Percentiles rank a stretch among this genome's conserved stretches.
Conservation (phyloP, 2,329 filamentous ascomycete genomes). For the Pseudogymnoascus sp. region DNA sequence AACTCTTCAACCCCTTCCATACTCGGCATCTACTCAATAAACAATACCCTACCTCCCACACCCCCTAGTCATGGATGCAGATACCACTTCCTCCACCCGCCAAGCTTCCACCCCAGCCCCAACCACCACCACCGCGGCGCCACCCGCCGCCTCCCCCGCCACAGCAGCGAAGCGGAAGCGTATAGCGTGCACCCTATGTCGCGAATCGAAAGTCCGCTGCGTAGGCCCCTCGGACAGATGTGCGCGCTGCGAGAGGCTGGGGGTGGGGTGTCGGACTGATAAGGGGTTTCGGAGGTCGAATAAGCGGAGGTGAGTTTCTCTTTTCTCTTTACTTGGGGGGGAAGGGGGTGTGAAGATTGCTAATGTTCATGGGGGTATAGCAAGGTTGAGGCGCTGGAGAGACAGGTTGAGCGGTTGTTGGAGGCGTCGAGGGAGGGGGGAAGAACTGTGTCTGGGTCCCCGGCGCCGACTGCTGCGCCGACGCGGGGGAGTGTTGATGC, state of each 20-base stretch:
- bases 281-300: constrained; percentile 17
- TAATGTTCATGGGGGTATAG: constrained; percentile 3
- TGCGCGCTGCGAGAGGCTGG: constrained; percentile 15
- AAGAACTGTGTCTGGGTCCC: neutral
- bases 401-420: constrained; percentile 12
- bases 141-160: neutral
- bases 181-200: constrained; percentile 12
- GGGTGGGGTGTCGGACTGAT: constrained; percentile 17
- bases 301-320: constrained; percentile 14
- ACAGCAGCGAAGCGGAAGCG: neutral
- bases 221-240: constrained; percentile 1
- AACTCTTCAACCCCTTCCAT: neutral
- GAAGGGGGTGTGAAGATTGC: neutral
- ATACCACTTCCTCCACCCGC: neutral
- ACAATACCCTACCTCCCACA: too few species aligned
- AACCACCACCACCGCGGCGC: neutral
- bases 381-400: constrained; percentile 14
- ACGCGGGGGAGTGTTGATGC: neutral
- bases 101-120: neutral
- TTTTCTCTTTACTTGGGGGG: neutral
- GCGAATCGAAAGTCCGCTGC: constrained; percentile 10
- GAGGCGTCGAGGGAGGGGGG: neutral
- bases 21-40: neutral
- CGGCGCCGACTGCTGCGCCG: neutral
- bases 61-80: neutral